phyloP scores from a whole-genome alignment of 805 yeast species.

The Ogataea methylovora region DNA sequence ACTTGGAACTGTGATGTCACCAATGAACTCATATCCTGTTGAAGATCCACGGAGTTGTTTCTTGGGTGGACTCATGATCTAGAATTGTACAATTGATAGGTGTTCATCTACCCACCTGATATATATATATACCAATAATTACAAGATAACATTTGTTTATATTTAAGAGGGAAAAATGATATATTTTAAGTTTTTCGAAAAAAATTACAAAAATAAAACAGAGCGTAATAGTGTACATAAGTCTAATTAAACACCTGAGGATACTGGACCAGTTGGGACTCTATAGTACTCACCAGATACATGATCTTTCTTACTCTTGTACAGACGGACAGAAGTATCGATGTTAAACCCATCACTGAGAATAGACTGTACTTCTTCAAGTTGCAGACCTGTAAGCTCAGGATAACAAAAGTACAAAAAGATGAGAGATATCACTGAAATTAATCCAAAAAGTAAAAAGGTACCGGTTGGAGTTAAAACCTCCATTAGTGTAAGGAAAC shows the following conservation, averaged over 20 bases:
- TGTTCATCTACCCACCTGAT: no score
- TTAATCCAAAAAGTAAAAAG: conserved; percentile 36
- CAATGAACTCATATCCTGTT: conserved; percentile 67
- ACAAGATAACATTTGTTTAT: no score
- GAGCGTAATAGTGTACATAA: no score
- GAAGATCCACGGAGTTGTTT: conserved; percentile 36
- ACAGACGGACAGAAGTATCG: conserved; percentile 28
- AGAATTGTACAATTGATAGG: no score
- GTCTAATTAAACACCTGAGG: no score
- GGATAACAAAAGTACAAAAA: conserved; percentile 42
- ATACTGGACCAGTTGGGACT: no score
- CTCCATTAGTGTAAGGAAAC: conserved; percentile 46
- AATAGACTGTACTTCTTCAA: conserved; percentile 43
- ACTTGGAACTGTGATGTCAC: conserved; percentile 63
- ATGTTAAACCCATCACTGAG: conserved; percentile 43
- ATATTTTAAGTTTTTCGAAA: no score
- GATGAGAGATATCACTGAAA: conserved; percentile 35
- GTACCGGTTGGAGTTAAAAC: conserved; percentile 46
- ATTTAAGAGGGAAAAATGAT: no score
- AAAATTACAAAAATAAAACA: no score
- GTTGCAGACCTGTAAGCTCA: conserved; percentile 42
- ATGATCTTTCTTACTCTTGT: conserved; percentile 1
- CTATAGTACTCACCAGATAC: no score
- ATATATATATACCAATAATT: no score
- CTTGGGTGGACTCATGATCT: no score